Evolutionary conservation across 2,329 filamentous ascomycete species (phyloP).

Genomic region (Monosporascus sp.): DNA sequence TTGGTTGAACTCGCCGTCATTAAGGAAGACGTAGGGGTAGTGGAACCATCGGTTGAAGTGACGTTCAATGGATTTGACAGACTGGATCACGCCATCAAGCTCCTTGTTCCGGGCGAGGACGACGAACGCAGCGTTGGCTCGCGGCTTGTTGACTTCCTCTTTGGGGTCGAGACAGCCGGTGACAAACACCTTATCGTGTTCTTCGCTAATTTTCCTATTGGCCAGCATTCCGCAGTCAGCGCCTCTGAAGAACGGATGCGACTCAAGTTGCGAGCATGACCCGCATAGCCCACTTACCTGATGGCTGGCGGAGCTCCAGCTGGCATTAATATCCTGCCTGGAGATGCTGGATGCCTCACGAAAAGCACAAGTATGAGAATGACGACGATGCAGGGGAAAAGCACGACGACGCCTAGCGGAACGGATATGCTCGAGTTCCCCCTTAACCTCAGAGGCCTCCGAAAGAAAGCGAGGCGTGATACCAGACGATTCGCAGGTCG

Average conservation of each 20-base stretch:
- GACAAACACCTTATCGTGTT: conserved; percentile 94
- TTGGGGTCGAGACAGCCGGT: conserved; percentile 74
- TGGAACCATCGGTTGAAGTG: conserved; percentile 99
- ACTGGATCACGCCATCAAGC: conserved; percentile 90
- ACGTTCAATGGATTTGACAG: conserved; percentile 93
- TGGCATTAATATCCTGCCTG: conserved; percentile 79
- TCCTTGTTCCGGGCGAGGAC: conserved; percentile 95
- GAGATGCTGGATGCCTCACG: conserved; percentile 77
- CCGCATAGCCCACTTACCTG: conserved; percentile 55
- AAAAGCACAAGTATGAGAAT: conserved; percentile 87
- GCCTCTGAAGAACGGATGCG: too few species aligned
- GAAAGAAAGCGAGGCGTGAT: conserved; percentile 70
- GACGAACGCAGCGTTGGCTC: conserved; percentile 92
- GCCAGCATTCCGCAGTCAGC: not conserved
- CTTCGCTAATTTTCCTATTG: conserved; percentile 86
- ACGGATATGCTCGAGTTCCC: conserved; percentile 91
- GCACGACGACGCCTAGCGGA: conserved; percentile 82
- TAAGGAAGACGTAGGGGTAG: conserved; percentile 97
- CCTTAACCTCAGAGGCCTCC: conserved; percentile 78
- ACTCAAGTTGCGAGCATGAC: not conserved
- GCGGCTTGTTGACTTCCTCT: conserved; percentile 63
- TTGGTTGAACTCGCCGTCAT: conserved; percentile 94
- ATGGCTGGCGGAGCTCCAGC: conserved; percentile 84
- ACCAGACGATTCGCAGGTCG: conserved; percentile 30
- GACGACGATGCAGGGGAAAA: conserved; percentile 89